Conservation (phyloP, 2,329 filamentous ascomycete genomes). For the Dactylellina parvicollis region DNA sequence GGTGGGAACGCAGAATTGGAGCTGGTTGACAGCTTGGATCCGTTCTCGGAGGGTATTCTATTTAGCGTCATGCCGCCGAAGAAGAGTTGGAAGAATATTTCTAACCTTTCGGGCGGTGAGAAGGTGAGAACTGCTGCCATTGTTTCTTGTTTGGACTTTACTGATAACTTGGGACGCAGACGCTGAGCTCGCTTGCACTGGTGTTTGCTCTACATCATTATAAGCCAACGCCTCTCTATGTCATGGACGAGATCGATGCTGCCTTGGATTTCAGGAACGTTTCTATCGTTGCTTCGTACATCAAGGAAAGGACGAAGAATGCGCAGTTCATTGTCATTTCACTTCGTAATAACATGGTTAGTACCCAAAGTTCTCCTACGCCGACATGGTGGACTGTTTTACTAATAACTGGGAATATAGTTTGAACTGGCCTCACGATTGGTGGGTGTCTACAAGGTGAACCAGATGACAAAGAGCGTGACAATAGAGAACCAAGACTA, state of each 20-base stretch:
- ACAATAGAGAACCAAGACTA: conserved; percentile 87
- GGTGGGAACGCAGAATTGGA: conserved; percentile 97
- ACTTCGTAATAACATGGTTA: conserved; percentile 91
- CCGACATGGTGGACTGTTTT: neutral
- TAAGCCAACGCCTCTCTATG: conserved; percentile 95
- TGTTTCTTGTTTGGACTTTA: neutral
- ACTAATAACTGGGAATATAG: conserved; percentile 56
- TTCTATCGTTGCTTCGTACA: conserved; percentile 97
- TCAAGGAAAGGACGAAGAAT: conserved; percentile 99
- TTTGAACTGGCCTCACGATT: conserved; percentile 96
- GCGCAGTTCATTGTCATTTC: conserved; percentile 99
- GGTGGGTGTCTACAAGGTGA: conserved; percentile 99
- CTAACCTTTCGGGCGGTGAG: conserved; percentile 93
- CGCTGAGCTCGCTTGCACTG: conserved; percentile 86
- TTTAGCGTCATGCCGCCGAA: conserved; percentile 99
- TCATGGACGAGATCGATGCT: conserved; percentile 99
- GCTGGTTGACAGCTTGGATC: conserved; percentile 93
- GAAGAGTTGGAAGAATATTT: conserved; percentile 99
- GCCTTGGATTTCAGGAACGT: conserved; percentile 98
- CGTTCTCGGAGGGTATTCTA: conserved; percentile 94
- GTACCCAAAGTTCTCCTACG: conserved; percentile 10
- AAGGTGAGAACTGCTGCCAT: conserved; percentile 65
- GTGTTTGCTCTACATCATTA: conserved; percentile 99
- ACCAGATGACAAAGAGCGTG: conserved; percentile 96
- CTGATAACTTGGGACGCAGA: conserved; percentile 63